Percentiles rank a stretch among this genome's conserved stretches.
Conservation (phyloP, 148 eudicot genomes). For the Hydrangea macrophylla region DNA sequence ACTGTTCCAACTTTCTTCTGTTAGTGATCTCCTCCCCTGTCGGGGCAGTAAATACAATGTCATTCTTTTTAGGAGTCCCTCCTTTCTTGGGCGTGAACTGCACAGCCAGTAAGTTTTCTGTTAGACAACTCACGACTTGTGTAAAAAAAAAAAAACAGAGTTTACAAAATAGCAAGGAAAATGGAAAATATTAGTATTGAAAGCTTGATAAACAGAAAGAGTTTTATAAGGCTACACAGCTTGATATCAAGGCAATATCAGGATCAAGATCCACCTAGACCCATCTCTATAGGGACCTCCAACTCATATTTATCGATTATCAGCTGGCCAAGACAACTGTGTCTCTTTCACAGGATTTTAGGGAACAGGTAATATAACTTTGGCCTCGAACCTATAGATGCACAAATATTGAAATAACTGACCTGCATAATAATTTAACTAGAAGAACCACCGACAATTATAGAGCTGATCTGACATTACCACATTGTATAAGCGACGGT, state of each 20-base stretch:
- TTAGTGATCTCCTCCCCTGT: constrained; percentile 84
- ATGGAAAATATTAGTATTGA: neutral
- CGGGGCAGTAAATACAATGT: constrained; percentile 74
- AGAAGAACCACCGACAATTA: neutral
- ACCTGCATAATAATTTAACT: neutral
- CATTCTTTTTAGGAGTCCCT: constrained; percentile 76
- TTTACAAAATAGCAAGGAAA: neutral
- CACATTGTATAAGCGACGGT: neutral
- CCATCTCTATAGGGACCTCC: neutral
- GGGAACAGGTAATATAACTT: neutral
- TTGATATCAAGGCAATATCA: neutral
- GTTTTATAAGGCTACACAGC: neutral
- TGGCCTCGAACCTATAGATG: neutral
- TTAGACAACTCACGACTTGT: neutral
- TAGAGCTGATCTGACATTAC: neutral
- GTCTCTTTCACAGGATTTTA: too few species aligned
- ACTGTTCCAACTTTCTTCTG: constrained; percentile 72
- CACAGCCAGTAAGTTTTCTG: constrained; percentile 13
- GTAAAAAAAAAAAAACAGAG: constrained; percentile 4
- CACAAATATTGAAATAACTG: neutral
- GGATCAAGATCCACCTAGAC: neutral
- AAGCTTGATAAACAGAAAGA: neutral
- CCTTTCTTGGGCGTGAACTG: constrained; percentile 71
- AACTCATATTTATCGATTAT: neutral
- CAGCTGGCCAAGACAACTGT: neutral